phyloP scores from a whole-genome alignment of 352 stramenopile species.

The Thalassiosira hispida region DNA sequence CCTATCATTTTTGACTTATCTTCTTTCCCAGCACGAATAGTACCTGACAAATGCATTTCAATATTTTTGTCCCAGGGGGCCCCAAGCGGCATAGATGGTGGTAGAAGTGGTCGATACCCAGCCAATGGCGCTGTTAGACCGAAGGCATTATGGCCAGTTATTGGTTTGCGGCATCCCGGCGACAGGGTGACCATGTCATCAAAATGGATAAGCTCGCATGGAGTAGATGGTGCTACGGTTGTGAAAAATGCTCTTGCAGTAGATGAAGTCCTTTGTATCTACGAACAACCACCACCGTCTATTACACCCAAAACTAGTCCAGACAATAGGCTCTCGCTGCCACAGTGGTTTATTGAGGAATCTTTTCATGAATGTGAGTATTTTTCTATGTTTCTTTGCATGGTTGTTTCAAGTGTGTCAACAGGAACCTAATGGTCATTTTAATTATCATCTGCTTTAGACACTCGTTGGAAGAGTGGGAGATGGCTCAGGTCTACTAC shows the following conservation, averaged over 20 bases:
- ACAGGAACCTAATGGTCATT: neutral
- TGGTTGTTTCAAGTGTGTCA: neutral
- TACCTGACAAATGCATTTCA: neutral
- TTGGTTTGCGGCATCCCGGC: constrained; percentile 93
- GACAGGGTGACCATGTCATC: constrained; percentile 94
- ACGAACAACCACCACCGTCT: constrained; percentile 28
- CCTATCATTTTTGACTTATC: neutral
- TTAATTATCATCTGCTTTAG: neutral
- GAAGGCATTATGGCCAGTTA: constrained; percentile 94
- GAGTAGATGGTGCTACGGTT: constrained; percentile 79
- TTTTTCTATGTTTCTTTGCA: neutral
- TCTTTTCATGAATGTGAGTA: constrained; percentile 74
- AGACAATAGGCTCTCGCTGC: constrained; percentile 42
- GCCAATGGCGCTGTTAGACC: constrained; percentile 78
- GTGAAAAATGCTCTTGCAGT: constrained; percentile 90
- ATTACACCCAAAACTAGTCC: constrained; percentile 13
- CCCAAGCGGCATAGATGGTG: constrained; percentile 76
- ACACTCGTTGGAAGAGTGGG: constrained; percentile 65
- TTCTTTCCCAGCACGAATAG: neutral
- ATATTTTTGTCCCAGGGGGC: constrained; percentile 58
- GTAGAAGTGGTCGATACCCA: constrained; percentile 67
- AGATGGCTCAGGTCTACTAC: constrained; percentile 60
- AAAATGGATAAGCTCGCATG: constrained; percentile 88
- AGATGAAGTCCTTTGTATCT: constrained; percentile 89
- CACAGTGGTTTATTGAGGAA: constrained; percentile 81